Evolutionary conservation across 202 grass and related monocot genomes (phyloP).

Genomic region (Eragrostis tef): DNA sequence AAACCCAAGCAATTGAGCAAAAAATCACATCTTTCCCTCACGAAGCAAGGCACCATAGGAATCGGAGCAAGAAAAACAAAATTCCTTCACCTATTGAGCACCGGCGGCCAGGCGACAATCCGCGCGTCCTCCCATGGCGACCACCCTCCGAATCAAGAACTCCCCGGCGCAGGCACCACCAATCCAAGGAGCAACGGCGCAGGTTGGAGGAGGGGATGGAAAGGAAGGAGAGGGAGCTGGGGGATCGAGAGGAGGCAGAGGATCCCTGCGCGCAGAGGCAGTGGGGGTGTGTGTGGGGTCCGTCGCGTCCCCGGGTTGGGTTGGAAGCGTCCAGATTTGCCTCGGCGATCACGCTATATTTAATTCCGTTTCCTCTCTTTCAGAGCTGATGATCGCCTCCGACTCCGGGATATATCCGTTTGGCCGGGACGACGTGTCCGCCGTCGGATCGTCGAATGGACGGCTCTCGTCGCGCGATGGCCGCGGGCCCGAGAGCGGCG

Average conservation of each 20-base stretch:
- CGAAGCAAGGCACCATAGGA: not conserved
- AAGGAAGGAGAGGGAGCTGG: not conserved
- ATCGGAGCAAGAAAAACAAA: too few species aligned
- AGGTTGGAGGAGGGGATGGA: not conserved
- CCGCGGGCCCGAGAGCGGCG: too few species aligned
- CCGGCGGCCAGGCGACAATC: not conserved
- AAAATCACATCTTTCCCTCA: not conserved
- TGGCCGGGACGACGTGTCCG: not conserved
- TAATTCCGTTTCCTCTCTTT: not conserved
- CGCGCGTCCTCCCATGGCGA: conserved; percentile 4
- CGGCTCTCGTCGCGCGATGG: not conserved
- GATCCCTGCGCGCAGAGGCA: too few species aligned
- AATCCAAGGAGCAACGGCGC: not conserved
- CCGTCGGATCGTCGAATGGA: conserved; percentile 31
- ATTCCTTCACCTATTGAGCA: conserved; percentile 35
- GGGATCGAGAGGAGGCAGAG: conserved; percentile 46
- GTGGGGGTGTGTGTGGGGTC: not conserved
- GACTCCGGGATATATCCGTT: not conserved
- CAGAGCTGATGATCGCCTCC: not conserved
- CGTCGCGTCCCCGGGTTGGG: not conserved
- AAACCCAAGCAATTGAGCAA: not conserved
- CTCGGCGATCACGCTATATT: conserved; percentile 43
- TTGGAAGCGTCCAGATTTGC: conserved; percentile 58
- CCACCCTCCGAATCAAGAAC: conserved; percentile 30
- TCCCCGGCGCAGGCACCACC: conserved; percentile 11